Base-by-base conservation (phyloP, 768 basidiomycete genomes). In the Hysterangium stoloniferum region DNA sequence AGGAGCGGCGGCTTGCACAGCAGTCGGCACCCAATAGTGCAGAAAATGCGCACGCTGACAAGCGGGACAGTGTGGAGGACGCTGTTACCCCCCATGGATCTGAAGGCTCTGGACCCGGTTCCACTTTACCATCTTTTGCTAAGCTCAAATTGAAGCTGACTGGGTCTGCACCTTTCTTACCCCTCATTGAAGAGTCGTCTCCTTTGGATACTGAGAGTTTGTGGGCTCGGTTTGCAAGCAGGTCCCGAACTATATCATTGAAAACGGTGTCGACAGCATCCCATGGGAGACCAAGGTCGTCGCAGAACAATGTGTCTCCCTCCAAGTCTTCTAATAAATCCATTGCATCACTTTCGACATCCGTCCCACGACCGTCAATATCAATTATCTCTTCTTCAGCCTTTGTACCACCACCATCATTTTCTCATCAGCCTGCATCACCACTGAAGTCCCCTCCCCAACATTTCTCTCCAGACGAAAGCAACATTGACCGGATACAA, bases 121-220 rank as follows among this genome's bases (percentile, higher is more conserved):
- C 44, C 44, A n/a, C 44, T 27, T 45, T 45, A 31, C 33, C 44
- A 12, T 45, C 44, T 4, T 33, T 45, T 19, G 27, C 44, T 3
- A 45, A 17, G 29, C 44, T 45, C 6, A 45, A 33, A 20, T 29
- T 45, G 11, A 9, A 31, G 20, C 12, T 45, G 28, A 45, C 44
- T 13, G 44, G 44, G 17, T 45, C 44, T 13, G 29, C 15, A 32
- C 44, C 44, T 31, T 45, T 45, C 27, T 22, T 45, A 13, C 44
- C 44, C 31, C 22, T 45, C 15, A 45, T 45, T 22, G 28, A 45
- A 20, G 44, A 45, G 17, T 45, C 44, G 15, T 45, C 44, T 12
- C 44, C 44, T 31, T 28, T 45, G 9, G 44, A 45, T 31, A 32
- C 44, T 11, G 44, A 45, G 12, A 45, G 27, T 13, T 31, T 45